Base-by-base conservation (phyloP, 2,329 filamentous ascomycete genomes). In the Fonsecaea pedrosoi region DNA sequence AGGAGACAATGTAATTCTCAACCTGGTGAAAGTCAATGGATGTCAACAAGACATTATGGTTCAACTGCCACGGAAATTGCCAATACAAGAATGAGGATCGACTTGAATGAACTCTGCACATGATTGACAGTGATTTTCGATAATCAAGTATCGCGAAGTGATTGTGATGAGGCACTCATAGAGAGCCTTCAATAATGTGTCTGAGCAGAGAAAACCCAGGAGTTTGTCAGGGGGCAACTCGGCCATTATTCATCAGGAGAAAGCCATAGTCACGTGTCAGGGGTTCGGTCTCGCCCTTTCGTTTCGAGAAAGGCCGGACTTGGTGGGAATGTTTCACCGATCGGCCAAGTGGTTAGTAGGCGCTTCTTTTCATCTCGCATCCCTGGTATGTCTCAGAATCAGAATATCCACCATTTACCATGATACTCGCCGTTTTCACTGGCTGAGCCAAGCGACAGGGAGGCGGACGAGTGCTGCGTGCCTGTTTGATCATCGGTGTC, bases 401-500 rank as follows among this genome's bases (percentile, higher is more conserved):
- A 13, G 34, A 21, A 57, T 15, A 4, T 42, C 35, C n/a, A 10
- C n/a, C 12, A 48, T 61, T 32, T 18, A 34, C 42, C 54, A 37
- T 61, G 32, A 61, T 48, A 54, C 59, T 61, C 10, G 45, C 45
- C n/a, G 37, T 37, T 8, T 21, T 10, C 34, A 37, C 18, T 9
- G 34, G 9, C 48, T 48, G 50, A 34, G 15, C 15, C 3, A 34
- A 35, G 30, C 21, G 21, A 18, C 25, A 25, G 25, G 25, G 25
- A 25, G 34, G 30, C 30, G 8, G 34, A 37, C 10, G n/a, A 37
- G 1, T 34, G 30, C 13, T 55, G 30, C n/a, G n/a, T 9, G 34
- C 34, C 34, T 54, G 59, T 61, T 61, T 61, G 59, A 61, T 61
- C 59, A 45, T 38, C 59, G 42, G 45, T 32, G 59, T 25, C 25